A percentile compares a stretch with the other conserved stretches of the same genome.
Evolutionary conservation across 345 rosid species (phyloP).

Genomic region (Arabis alpina): DNA sequence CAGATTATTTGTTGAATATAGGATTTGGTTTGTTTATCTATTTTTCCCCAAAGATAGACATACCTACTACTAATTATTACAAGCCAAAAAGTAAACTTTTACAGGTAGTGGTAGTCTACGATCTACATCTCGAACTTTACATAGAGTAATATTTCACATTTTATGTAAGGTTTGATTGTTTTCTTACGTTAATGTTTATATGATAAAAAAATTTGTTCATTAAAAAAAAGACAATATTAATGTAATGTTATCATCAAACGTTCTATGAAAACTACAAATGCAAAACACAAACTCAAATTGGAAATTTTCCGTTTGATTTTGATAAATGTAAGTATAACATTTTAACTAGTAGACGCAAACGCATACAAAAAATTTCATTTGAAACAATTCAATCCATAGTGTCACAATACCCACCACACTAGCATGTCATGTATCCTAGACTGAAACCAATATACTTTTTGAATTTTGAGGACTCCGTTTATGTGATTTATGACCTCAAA

Average conservation of each 20-base stretch:
- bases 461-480: not conserved
- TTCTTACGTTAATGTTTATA: not conserved
- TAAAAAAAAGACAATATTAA: not conserved
- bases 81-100: conserved; percentile 8
- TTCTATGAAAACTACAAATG: not conserved
- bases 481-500: not conserved
- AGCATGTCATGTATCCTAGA: conserved; percentile 19
- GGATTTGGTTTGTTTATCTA: conserved; percentile 1
- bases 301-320: not conserved
- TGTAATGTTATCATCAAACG: not conserved
- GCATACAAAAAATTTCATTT: not conserved
- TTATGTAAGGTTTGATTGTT: not conserved
- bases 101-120: not conserved
- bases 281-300: conserved; percentile 2
- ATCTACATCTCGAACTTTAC: conserved; percentile 5
- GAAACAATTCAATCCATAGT: not conserved
- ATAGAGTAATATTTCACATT: conserved; percentile 4
- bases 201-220: not conserved
- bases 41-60: conserved; percentile 5
- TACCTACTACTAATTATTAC: not conserved
- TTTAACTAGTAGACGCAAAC: too few relatives aligned
- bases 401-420: conserved; percentile 1
- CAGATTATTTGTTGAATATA: conserved; percentile 10
- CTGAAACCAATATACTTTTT: not conserved
- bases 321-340: too few relatives aligned